phyloP scores from a whole-genome alignment of 371 early-diverging fungal species.

The Mortierella sp. region DNA sequence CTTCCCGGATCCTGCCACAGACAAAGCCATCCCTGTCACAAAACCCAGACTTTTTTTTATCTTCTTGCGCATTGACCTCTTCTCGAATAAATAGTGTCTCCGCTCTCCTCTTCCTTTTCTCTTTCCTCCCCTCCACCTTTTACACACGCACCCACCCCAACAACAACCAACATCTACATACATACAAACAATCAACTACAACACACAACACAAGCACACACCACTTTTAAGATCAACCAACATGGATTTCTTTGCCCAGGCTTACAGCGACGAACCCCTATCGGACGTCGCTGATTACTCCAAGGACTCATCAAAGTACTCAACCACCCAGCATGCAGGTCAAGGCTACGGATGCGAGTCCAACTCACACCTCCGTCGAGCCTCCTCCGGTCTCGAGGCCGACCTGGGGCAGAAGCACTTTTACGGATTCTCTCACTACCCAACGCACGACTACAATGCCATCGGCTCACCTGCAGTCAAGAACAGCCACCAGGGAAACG shows the following conservation, averaged over 20 bases:
- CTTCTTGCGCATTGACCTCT: neutral
- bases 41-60: neutral
- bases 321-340: slow-evolving; percentile 3
- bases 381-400: slow-evolving; percentile 40
- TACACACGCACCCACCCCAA: neutral
- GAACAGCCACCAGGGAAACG: slow-evolving; percentile 17
- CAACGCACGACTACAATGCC: neutral
- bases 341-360: slow-evolving; percentile 45
- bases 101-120: neutral
- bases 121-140: neutral
- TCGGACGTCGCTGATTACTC: neutral
- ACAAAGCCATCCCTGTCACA: neutral
- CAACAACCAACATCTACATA: neutral
- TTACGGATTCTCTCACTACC: neutral
- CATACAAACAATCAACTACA: neutral
- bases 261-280: slow-evolving; percentile 14
- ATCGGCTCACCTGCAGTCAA: slow-evolving; percentile 11
- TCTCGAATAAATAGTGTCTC: neutral
- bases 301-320: slow-evolving; percentile 12
- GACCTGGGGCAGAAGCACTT: slow-evolving; percentile 10
- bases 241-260: slow-evolving; percentile 51
- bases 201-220: neutral
- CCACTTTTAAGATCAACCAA: too few species aligned
- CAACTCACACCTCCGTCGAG: slow-evolving; percentile 49
- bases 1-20: neutral